Evolutionary conservation across 1,139 yeast genomes (phyloP), one percentile per base, ranked within the genome.

Genomic region (Yamadazyma sp.): DNA sequence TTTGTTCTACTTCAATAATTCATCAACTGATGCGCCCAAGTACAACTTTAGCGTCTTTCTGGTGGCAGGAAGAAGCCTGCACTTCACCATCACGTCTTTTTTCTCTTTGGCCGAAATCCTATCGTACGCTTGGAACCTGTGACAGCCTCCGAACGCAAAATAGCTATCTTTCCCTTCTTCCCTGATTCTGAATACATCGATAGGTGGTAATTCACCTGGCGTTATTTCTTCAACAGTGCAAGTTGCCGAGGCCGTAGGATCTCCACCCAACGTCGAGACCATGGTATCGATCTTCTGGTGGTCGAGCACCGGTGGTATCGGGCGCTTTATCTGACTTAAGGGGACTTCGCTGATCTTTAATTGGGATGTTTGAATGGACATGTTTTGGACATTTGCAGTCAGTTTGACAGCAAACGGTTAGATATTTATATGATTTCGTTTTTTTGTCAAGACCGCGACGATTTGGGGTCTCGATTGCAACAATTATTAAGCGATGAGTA

Each of bases 141-240:
- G 95, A 56, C 95, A 86, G 0, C 94, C 94, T 8, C 94, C 94
- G 60, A 86, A 83, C 2, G 94, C 95, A 64, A 86, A 87, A 55
- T 81, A 86, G 56, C 73, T 75, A 22, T 65, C 72, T 40, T 75
- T 62, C 0, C 88, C 92, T 9, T 73, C 57, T 35, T 83, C 84
- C 34, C 81, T 66, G 2, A 86, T 83, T 32, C 75, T 71, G 48
- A 87, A 64, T 0, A 87, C 89, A 58, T 87, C 96, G 20, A 87
- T 73, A 2, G 91, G 87, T 1, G 92, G 92, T 33, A 84, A 60
- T 49, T 82, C 84, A 0, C 89, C 88, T 0, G 88, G 63, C 0
- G 63, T 61, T 10, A 78, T 77, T 25, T 77, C 69, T 39, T 77
- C 80, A 5, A 80, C 45, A 2, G 70, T 55, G 51, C 91, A 83